Conservation (phyloP, 192 early-diverging fungal species). For the Funneliformis mosseae region DNA sequence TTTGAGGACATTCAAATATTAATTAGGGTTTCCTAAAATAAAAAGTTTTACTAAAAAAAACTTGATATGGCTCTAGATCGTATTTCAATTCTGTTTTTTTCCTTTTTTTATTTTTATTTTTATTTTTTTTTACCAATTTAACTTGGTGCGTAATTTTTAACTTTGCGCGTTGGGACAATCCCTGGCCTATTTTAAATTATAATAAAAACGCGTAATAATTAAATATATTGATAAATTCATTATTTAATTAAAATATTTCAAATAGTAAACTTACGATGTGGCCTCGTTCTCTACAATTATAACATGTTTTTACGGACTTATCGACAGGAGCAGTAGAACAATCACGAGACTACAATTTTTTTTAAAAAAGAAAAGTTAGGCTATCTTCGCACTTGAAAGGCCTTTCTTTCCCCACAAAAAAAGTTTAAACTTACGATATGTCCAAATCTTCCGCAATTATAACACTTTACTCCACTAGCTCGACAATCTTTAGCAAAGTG, state of each 20-base stretch:
- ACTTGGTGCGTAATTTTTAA: too few relatives aligned
- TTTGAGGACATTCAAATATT: background rate
- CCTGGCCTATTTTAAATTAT: slow-evolving; percentile 16
- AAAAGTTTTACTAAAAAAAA: background rate
- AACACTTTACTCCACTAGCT: slow-evolving; percentile 57
- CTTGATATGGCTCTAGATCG: too few relatives aligned
- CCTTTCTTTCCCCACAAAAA: background rate
- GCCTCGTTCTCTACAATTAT: slow-evolving; percentile 46
- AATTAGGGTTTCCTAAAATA: background rate
- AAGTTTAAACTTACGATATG: slow-evolving; percentile 50
- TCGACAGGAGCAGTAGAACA: slow-evolving; percentile 39
- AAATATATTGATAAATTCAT: background rate
- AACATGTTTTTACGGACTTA: slow-evolving; percentile 45
- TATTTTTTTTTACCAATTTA: too few relatives aligned
- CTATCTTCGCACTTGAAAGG: background rate
- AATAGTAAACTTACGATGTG: slow-evolving; percentile 38
- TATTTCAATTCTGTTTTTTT: background rate
- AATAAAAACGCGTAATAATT: background rate
- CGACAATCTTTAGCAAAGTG: slow-evolving; percentile 59
- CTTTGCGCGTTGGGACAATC: slow-evolving; percentile 7
- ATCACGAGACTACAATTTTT: slow-evolving; percentile 43
- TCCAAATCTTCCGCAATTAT: slow-evolving; percentile 56
- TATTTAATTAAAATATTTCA: background rate
- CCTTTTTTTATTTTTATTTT: too few relatives aligned
- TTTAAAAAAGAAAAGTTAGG: background rate